Evolutionary conservation across 257 asterid species (phyloP).

Genomic region (Cynanchum wilfordii): DNA sequence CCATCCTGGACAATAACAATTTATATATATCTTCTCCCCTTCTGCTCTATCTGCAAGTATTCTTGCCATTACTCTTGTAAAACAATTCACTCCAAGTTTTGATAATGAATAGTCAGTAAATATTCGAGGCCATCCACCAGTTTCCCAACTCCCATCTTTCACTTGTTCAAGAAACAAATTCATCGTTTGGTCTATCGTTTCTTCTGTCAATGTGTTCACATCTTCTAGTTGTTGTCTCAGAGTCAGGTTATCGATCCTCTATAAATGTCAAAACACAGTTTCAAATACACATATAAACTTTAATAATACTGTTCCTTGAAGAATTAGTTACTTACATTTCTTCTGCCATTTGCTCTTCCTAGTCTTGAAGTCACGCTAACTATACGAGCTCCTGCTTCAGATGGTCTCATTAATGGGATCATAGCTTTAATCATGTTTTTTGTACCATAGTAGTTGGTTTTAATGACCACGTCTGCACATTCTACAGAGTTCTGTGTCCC

Average conservation of each 20-base stretch:
- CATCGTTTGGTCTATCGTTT: slow-evolving; percentile 53
- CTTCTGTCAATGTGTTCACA: slow-evolving; percentile 54
- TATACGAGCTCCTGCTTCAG: slow-evolving; percentile 70
- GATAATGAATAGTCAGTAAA: slow-evolving; percentile 88
- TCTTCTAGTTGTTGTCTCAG: slow-evolving; percentile 66
- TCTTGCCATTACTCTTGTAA: slow-evolving; percentile 59
- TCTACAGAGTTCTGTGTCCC: slow-evolving; percentile 75
- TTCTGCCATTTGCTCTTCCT: slow-evolving; percentile 79
- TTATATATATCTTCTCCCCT: slow-evolving; percentile 59
- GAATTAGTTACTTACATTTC: slow-evolving; percentile 45
- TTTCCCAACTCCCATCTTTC: slow-evolving; percentile 67
- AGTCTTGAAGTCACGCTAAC: slow-evolving; percentile 74
- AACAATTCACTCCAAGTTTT: slow-evolving; percentile 65
- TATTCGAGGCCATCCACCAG: slow-evolving; percentile 84
- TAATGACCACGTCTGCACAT: slow-evolving; percentile 59
- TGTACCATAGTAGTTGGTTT: slow-evolving; percentile 79
- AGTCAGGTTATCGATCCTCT: slow-evolving; percentile 63
- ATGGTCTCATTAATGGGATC: slow-evolving; percentile 67
- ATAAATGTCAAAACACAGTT: slow-evolving; percentile 1
- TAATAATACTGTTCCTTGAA: background rate
- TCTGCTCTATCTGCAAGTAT: slow-evolving; percentile 42
- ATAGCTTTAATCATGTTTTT: slow-evolving; percentile 67
- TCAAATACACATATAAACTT: background rate
- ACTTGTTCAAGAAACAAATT: slow-evolving; percentile 53
- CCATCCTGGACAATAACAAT: slow-evolving; percentile 94